Evolutionary conservation across 805 yeast genomes (phyloP).

Genomic region (Kodamaea leandrae): DNA sequence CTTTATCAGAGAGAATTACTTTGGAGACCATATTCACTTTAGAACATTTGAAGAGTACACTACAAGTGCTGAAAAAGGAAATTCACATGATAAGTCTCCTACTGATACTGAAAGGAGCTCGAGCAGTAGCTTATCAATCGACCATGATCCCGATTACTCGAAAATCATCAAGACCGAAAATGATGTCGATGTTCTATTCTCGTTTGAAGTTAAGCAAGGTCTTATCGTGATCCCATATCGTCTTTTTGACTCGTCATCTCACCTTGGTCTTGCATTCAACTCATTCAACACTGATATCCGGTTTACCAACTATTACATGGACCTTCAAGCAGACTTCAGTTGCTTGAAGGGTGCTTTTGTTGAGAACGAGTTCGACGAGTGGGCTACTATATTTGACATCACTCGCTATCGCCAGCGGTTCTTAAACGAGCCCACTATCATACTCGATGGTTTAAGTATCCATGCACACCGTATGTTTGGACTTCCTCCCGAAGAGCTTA

Average conservation of each 20-base stretch:
- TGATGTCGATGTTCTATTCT: conserved; percentile 74
- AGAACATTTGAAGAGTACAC: conserved; percentile 79
- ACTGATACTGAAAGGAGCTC: background rate
- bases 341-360: conserved; percentile 47
- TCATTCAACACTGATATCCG: conserved; percentile 75
- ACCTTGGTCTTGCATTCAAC: conserved; percentile 61
- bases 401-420: conserved; percentile 18
- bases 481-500: conserved; percentile 81
- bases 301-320: conserved; percentile 91
- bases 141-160: conserved; percentile 28
- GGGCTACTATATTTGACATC: conserved; percentile 22
- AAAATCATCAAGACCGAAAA: conserved; percentile 52
- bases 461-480: conserved; percentile 96
- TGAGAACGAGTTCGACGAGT: conserved; percentile 16
- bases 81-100: conserved; percentile 13
- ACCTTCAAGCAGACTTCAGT: conserved; percentile 70
- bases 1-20: conserved; percentile 79
- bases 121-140: background rate
- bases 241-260: conserved; percentile 62
- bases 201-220: conserved; percentile 69
- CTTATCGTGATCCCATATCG: conserved; percentile 70
- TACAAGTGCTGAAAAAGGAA: background rate
- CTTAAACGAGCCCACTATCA: conserved; percentile 41
- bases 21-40: conserved; percentile 83
- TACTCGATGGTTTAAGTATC: conserved; percentile 51